These are phyloP conservation scores for Xylaria palmicola DNA, from an alignment of 495 filamentous ascomycete genomes.

Conservation along the genomic window DNA sequence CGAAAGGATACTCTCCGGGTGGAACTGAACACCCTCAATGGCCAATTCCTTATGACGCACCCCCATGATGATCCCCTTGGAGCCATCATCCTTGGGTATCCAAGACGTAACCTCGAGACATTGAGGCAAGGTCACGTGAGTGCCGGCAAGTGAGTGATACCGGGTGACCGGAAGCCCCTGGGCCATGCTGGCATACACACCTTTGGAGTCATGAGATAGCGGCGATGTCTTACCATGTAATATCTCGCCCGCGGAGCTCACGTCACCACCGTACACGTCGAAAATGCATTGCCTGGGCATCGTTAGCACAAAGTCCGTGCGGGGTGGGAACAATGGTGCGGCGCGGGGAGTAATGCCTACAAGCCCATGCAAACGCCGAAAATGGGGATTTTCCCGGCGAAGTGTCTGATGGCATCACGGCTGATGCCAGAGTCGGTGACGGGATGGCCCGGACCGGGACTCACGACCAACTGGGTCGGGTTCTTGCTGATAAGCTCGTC, in stretches of 20 bases:
- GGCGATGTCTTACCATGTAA: slow-evolving; percentile 95
- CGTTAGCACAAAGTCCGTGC: not conserved
- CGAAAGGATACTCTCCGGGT: slow-evolving; percentile 95
- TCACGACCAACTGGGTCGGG: slow-evolving; percentile 92
- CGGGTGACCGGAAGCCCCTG: slow-evolving; percentile 83
- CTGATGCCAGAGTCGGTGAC: slow-evolving; percentile 87
- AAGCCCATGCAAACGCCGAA: slow-evolving; percentile 98
- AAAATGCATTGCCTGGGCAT: slow-evolving; percentile 84
- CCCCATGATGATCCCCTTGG: slow-evolving; percentile 89
- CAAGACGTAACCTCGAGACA: slow-evolving; percentile 91
- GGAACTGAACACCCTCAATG: slow-evolving; percentile 94
- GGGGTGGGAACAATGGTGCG: not conserved
- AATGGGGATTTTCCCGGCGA: slow-evolving; percentile 94
- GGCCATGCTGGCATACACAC: slow-evolving; percentile 75
- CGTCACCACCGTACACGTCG: slow-evolving; percentile 83
- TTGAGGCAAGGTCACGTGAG: slow-evolving; percentile 80
- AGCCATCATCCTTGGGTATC: slow-evolving; percentile 64
- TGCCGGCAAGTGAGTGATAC: slow-evolving; percentile 96
- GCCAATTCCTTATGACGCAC: slow-evolving; percentile 87
- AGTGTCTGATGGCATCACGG: slow-evolving; percentile 84
- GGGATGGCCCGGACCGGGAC: slow-evolving; percentile 92
- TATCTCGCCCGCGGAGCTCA: slow-evolving; percentile 93
- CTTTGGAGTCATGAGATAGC: slow-evolving; percentile 82
- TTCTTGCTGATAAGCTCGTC: slow-evolving; percentile 77
- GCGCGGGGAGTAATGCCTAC: slow-evolving; percentile 46